A percentile compares a stretch with the other conserved stretches of the same genome.
Evolutionary conservation across 441 rosid species (phyloP).

Genomic region (Brassica hybrid): DNA sequence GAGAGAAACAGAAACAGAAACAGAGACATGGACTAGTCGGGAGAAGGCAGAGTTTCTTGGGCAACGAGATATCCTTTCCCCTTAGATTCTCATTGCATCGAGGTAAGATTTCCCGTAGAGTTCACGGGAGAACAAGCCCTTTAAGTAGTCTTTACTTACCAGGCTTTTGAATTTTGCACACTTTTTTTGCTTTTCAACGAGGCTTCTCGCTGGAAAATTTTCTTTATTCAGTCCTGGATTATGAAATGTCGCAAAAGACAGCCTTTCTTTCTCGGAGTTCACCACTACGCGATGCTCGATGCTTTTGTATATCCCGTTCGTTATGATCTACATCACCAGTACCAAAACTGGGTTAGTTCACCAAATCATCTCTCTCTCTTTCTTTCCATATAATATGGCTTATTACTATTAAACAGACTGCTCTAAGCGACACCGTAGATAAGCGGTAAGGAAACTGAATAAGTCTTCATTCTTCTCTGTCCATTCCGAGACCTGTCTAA

Average conservation of each 20-base stretch:
- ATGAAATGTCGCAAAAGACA: conserved; percentile 23
- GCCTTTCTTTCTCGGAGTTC: conserved; percentile 31
- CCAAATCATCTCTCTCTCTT: neutral
- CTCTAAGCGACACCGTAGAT: too few species aligned
- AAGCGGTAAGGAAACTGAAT: too few species aligned
- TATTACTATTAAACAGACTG: too few species aligned
- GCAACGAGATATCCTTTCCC: neutral
- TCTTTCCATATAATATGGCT: neutral
- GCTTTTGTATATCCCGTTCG: conserved; percentile 25
- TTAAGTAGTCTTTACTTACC: neutral
- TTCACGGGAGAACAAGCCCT: conserved; percentile 32
- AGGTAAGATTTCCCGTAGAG: conserved; percentile 37
- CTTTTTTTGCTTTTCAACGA: neutral
- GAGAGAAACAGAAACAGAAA: neutral
- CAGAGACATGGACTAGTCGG: conserved; percentile 1
- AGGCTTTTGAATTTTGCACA: conserved; percentile 9
- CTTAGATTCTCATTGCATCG: conserved; percentile 36
- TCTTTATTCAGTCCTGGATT: conserved; percentile 11
- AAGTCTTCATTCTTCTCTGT: too few species aligned
- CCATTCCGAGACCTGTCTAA: too few species aligned
- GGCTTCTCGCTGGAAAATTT: conserved; percentile 12
- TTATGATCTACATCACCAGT: conserved; percentile 3
- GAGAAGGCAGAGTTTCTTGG: neutral
- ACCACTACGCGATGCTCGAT: conserved; percentile 35
- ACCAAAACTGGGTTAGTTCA: neutral